Evolutionary conservation across 805 yeast genomes (phyloP).

Genomic region (Brettanomyces anomalus): DNA sequence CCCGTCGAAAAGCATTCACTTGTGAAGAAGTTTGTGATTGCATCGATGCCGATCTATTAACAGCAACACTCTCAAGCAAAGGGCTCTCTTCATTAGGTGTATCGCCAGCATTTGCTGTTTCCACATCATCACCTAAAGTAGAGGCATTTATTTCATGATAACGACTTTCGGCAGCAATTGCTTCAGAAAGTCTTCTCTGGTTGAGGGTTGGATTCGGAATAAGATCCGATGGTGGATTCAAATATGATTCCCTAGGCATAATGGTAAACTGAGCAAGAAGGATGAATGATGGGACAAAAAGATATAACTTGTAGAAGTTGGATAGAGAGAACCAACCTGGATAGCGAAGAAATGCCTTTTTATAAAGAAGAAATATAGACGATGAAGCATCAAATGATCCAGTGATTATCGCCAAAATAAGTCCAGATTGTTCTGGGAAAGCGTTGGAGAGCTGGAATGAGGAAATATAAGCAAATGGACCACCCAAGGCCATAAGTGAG

Average conservation of each 20-base stretch:
- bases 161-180: constrained; percentile 19
- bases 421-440: constrained; percentile 44
- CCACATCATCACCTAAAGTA: background rate
- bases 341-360: constrained; percentile 28
- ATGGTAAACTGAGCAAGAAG: constrained; percentile 34
- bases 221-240: constrained; percentile 29
- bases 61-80: constrained; percentile 13
- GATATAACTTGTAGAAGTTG: constrained; percentile 37
- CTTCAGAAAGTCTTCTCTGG: constrained; percentile 19
- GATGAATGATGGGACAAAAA: constrained; percentile 42
- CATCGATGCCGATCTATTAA: background rate
- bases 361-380: constrained; percentile 43
- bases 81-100: constrained; percentile 9
- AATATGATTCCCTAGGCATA: constrained; percentile 44
- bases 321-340: constrained; percentile 29
- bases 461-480: constrained; percentile 48
- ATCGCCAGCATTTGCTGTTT: background rate
- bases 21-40: constrained; percentile 12
- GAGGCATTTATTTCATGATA: constrained; percentile 9
- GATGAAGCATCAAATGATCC: constrained; percentile 55
- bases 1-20: constrained; percentile 22
- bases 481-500: constrained; percentile 46
- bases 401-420: constrained; percentile 42
- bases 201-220: constrained; percentile 24
- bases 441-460: constrained; percentile 50